These are phyloP conservation scores for Tetraselmis chui DNA, from an alignment of 139 green algal genomes.

Conservation along the genomic window DNA sequence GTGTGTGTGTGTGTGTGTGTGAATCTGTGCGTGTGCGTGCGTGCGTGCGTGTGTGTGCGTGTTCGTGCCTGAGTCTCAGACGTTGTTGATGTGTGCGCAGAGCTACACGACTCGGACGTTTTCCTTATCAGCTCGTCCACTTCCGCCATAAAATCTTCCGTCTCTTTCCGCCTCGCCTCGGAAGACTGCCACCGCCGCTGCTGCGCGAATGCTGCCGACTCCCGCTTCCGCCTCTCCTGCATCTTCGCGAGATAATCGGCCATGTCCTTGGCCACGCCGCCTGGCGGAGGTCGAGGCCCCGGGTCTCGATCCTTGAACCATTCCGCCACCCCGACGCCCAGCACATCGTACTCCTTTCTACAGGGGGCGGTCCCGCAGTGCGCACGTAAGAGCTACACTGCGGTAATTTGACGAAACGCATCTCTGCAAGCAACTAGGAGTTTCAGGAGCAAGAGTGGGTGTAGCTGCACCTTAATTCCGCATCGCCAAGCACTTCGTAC, in stretches of 20 bases:
- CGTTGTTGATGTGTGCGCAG: too few relatives aligned
- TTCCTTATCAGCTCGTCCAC: neutral
- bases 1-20: too few relatives aligned
- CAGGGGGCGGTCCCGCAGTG: too few relatives aligned
- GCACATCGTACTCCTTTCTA: neutral
- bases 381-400: too few relatives aligned
- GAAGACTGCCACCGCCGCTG: neutral
- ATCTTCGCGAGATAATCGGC: neutral
- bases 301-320: neutral
- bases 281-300: neutral
- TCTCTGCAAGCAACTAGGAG: too few relatives aligned
- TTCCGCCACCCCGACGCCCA: neutral
- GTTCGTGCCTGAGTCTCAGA: too few relatives aligned
- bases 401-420: too few relatives aligned
- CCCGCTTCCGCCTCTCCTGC: neutral
- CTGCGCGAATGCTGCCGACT: neutral
- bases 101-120: neutral
- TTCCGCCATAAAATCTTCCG: neutral
- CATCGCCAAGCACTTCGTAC: neutral
- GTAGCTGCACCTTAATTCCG: neutral
- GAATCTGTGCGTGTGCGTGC: too few relatives aligned
- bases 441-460: too few relatives aligned
- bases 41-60: too few relatives aligned
- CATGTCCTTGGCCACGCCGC: neutral
- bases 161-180: neutral